Base-by-base conservation (phyloP, 805 yeast genomes). In the Ogataea pini region DNA sequence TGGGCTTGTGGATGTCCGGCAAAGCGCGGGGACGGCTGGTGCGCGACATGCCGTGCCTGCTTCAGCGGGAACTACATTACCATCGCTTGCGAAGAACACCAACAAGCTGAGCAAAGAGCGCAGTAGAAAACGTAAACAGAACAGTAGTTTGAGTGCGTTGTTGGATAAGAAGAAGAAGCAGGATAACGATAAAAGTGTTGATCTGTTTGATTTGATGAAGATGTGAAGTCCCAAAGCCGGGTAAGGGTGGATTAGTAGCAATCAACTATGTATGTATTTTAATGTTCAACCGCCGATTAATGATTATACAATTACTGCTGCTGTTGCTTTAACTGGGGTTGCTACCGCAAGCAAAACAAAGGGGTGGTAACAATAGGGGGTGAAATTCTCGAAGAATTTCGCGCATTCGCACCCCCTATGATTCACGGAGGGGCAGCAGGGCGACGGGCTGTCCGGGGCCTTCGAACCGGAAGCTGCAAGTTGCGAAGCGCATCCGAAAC, bases 181-280 rank as follows among this genome's bases (percentile, higher is more conserved):
- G 34, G 52, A 51, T 31, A 42, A 36, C 10, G 39, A 38, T 7
- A 41, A 46, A 17, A 13, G 24, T 9, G 50, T 61, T 45, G 60
- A 57, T 51, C 47, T 64, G 44, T 60, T 63, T 55, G 64, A 62
- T 34, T 58, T 64, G 48, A 58, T 63, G 65, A 59, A 56, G 34
- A 36, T 40, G 50, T 44, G 19, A 36, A 14, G 31, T 22, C 12
- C 12, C n/a, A n/a, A 17, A 17, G 16, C 29, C 42, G 31, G 32
- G 42, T 36, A 36, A 36, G 4, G 7, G n/a, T 8, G 36, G 25
- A 22, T 22, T 8, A 8, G 8, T 22, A 22, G 25, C 25, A 22
- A 22, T 8, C 25, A 8, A 32, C 12, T 17, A 14, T 32, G 7
- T 17, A 32, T 17, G n/a, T n/a, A n/a, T 17, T 32, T 32, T 17